Evolutionary conservation across 1,139 yeast species (phyloP).

Genomic region (Geotrichum macrosporum): DNA sequence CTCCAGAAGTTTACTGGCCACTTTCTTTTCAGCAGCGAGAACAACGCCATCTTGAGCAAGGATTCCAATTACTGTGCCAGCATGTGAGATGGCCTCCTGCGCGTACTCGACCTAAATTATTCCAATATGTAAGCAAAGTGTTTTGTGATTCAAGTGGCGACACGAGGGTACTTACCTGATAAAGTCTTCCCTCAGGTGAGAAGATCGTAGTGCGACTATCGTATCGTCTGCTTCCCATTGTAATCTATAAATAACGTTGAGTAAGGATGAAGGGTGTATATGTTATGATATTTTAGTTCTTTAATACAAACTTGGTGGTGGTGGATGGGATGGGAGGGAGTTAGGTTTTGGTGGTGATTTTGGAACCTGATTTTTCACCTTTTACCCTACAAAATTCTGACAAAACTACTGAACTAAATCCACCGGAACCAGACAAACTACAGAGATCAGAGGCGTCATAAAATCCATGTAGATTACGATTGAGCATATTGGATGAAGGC

Average conservation of each 20-base stretch:
- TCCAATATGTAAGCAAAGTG: too few species aligned
- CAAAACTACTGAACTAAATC: too few species aligned
- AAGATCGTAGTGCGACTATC: slow-evolving; percentile 97
- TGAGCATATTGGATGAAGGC: too few species aligned
- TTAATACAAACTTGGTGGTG: too few species aligned
- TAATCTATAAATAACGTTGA: too few species aligned
- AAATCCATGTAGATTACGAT: too few species aligned
- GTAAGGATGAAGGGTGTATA: too few species aligned
- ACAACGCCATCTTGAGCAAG: slow-evolving; percentile 91
- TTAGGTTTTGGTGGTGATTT: slow-evolving; percentile 12
- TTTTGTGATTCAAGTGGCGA: too few species aligned
- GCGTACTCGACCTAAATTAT: slow-evolving; percentile 87
- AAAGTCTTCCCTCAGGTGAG: slow-evolving; percentile 96
- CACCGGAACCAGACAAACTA: too few species aligned
- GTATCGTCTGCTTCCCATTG: slow-evolving; percentile 71
- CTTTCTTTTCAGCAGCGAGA: slow-evolving; percentile 92
- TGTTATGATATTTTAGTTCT: too few species aligned
- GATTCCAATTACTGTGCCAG: slow-evolving; percentile 96
- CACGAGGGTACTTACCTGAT: slow-evolving; percentile 52
- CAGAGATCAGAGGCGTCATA: too few species aligned
- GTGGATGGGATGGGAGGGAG: neutral
- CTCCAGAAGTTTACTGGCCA: slow-evolving; percentile 84
- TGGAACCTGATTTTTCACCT: slow-evolving; percentile 2
- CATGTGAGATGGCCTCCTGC: slow-evolving; percentile 93
- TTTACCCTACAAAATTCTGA: slow-evolving; percentile 1